Evolutionary conservation across 805 yeast species (phyloP), one percentile per base, ranked within the genome.

Genomic region (Cyberlindnera xishuangbannaensis): DNA sequence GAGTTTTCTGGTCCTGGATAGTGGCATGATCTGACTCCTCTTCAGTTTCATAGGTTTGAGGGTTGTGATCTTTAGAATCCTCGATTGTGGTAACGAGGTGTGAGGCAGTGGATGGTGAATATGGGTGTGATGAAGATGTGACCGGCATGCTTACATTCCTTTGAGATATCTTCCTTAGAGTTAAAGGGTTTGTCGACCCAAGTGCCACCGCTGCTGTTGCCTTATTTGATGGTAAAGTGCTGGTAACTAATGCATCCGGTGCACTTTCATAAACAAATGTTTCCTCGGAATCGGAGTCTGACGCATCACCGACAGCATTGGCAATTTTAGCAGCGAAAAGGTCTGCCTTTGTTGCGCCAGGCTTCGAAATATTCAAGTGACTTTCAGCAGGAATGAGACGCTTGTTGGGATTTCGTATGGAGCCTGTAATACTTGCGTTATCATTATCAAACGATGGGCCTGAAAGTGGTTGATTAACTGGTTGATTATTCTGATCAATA

Each of bases 321-420:
- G 96, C 97, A 40, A 92, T 67, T 47, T 82, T 83, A 0, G 97
- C 97, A 8, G 97, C 97, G 58, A 92, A 92, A 40, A 86, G 76
- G 51, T 88, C 97, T 0, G 96, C 92, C 51, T 87, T 73, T 7
- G 95, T 77, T 4, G 85, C 51, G 15, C 56, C 58, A 17, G 59
- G 51, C 18, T 48, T 40, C 4, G 43, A 19, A 7, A 46, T 42
- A 21, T 46, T 45, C 19, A 35, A 15, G 11, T 43, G 45, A 16
- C 37, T 27, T 11, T 51, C 55, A 4, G 40, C 30, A 18, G 45
- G 43, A 18, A 29, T 40, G 15, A 47, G 13, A 15, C 45, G 43
- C 20, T 45, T 47, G 32, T 35, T 41, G 11, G 37, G 37, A 9
- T 46, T 44, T 39, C 55, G 42, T 25, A 50, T 42, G 4, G 56